phyloP scores from a whole-genome alignment of 257 asterid species.

The Rehmannia glutinosa region DNA sequence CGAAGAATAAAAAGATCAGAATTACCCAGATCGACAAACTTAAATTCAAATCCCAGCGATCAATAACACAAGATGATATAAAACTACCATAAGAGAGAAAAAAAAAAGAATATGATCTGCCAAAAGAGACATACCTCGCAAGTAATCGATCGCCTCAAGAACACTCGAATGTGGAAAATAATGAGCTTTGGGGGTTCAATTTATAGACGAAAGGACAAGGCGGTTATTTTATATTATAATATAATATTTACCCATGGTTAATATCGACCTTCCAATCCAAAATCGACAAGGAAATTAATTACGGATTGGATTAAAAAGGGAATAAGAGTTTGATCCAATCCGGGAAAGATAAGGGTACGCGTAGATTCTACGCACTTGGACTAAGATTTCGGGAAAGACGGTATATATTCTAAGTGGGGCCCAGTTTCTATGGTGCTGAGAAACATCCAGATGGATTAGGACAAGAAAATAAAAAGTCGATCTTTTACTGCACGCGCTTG shows the following conservation, averaged over 20 bases:
- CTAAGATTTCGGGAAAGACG: neutral
- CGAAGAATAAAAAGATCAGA: neutral
- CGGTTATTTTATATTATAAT: slow-evolving; percentile 1
- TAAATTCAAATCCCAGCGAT: too few relatives aligned
- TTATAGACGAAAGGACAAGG: slow-evolving; percentile 30
- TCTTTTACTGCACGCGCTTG: neutral
- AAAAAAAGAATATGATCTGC: too few relatives aligned
- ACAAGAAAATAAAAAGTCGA: too few relatives aligned
- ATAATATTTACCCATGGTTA: too few relatives aligned
- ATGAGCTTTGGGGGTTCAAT: neutral
- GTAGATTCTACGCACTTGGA: slow-evolving; percentile 38
- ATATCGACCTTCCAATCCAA: too few relatives aligned
- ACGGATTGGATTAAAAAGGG: slow-evolving; percentile 11
- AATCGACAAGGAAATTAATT: too few relatives aligned
- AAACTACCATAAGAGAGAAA: neutral
- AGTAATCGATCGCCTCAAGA: neutral
- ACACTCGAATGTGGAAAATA: neutral
- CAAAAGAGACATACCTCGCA: neutral
- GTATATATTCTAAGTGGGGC: neutral
- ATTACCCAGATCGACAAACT: too few relatives aligned
- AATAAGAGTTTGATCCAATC: neutral
- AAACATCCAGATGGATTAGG: slow-evolving; percentile 11
- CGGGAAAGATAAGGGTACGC: slow-evolving; percentile 21
- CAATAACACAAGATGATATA: neutral
- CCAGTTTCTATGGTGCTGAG: neutral